A percentile compares a stretch with the other conserved stretches of the same genome.
Conservation (phyloP, 163 green algal species). For the Coccomyxa subellipsoidea region DNA sequence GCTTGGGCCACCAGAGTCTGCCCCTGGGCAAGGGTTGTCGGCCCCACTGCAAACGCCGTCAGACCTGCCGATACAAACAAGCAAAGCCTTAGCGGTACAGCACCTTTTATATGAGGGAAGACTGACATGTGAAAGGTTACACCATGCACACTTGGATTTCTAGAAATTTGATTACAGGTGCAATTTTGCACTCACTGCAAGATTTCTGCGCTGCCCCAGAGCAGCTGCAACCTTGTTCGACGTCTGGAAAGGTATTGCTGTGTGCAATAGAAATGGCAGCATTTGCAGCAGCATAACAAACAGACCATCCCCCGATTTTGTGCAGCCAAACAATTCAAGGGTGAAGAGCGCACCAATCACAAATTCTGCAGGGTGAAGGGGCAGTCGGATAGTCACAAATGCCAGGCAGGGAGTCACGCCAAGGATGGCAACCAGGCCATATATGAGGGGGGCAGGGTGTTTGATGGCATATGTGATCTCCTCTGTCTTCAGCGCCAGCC, state of each 20-base stretch:
- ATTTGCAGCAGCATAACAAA: no score
- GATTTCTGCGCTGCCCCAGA: no score
- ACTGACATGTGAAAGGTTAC: no score
- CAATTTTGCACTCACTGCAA: no score
- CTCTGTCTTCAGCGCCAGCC: constrained; percentile 36
- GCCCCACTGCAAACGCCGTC: constrained; percentile 27
- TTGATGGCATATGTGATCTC: constrained; percentile 22
- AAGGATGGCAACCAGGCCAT: constrained; percentile 52
- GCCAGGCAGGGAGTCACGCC: constrained; percentile 50
- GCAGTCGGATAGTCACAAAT: constrained; percentile 54
- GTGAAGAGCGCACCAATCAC: background rate
- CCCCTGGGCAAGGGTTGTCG: constrained; percentile 34
- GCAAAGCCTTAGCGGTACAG: background rate
- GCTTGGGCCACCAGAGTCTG: constrained; percentile 40
- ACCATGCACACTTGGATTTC: no score
- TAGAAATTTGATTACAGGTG: no score
- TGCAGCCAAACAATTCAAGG: background rate
- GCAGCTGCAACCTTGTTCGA: no score
- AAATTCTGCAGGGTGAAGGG: constrained; percentile 39
- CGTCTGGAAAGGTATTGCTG: no score
- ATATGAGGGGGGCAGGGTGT: constrained; percentile 36
- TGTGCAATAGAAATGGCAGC: no score
- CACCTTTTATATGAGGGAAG: no score
- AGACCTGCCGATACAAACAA: constrained; percentile 2
- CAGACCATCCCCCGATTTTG: no score